phyloP scores from a whole-genome alignment of 1,284 basidiomycete genomes.

The Papiliotrema laurentii region DNA sequence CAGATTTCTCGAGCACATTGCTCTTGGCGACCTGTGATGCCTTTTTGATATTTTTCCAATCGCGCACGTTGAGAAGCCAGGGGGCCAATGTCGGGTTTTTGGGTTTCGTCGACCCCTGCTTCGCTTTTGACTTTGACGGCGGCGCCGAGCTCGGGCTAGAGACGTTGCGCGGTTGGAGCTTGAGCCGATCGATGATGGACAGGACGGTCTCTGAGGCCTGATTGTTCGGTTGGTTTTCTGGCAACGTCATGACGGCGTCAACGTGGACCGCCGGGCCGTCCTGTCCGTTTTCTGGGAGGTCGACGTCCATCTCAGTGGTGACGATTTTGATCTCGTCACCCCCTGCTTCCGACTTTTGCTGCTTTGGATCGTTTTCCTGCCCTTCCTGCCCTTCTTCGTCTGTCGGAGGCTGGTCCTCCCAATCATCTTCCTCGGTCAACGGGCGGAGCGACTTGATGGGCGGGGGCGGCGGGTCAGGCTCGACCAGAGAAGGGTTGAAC shows the following conservation, averaged over 20 bases:
- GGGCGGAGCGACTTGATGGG: not conserved
- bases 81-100: constrained; percentile 1
- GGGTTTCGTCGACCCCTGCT: not conserved
- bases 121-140: not conserved
- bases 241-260: not conserved
- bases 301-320: not conserved
- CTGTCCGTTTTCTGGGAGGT: not conserved
- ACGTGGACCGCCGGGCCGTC: not conserved
- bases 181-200: not conserved
- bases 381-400: not conserved
- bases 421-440: not conserved
- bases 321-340: not conserved
- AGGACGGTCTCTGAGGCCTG: not conserved
- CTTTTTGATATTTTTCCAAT: not conserved
- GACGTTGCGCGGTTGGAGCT: not conserved
- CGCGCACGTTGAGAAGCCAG: not conserved
- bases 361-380: not conserved
- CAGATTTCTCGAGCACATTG: not conserved
- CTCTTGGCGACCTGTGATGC: not conserved
- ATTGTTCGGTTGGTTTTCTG: not conserved
- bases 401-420: not conserved
- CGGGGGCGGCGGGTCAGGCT: constrained; percentile 3
- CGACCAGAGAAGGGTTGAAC: constrained; percentile 6
- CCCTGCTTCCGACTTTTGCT: not conserved
- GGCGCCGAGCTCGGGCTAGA: not conserved